Evolutionary conservation across 108 stramenopile genomes (phyloP).

Genomic region (Pseudonitzschia pungens): DNA sequence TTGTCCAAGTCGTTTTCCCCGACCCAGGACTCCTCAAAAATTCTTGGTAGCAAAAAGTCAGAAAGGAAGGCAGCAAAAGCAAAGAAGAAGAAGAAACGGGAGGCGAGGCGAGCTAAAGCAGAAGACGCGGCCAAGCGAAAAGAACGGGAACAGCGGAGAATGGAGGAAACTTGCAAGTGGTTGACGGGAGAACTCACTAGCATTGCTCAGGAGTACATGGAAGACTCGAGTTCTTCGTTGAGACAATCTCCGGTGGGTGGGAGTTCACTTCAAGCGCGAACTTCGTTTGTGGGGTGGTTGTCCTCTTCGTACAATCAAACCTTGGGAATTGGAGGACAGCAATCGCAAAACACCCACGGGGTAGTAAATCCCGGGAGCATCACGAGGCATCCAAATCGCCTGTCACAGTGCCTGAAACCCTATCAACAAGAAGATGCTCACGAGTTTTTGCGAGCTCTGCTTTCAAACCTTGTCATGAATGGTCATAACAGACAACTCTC

Average conservation of each 20-base stretch:
- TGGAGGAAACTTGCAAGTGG: conserved; percentile 66
- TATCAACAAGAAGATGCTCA: conserved; percentile 91
- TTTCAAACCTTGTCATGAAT: conserved; percentile 82
- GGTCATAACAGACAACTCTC: conserved; percentile 78
- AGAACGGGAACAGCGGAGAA: conserved; percentile 33
- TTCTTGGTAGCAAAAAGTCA: not conserved
- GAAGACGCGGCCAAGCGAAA: conserved; percentile 25
- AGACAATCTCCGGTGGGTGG: not conserved
- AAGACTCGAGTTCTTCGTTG: conserved; percentile 1
- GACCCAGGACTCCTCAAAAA: not conserved
- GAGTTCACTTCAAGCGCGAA: not conserved
- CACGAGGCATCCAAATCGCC: conserved; percentile 76
- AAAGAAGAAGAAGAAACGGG: conserved; percentile 17
- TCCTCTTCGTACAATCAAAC: conserved; percentile 16
- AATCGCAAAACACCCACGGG: not conserved
- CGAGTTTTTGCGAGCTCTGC: conserved; percentile 79
- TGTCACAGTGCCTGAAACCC: conserved; percentile 70
- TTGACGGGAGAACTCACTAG: conserved; percentile 70
- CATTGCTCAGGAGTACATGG: conserved; percentile 67
- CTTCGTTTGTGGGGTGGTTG: conserved; percentile 26
- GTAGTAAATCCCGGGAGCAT: conserved; percentile 79
- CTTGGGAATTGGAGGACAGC: not conserved
- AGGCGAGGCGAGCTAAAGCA: conserved; percentile 5
- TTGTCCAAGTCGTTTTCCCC: conserved; percentile 5
- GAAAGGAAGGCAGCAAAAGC: not conserved